Conservation (phyloP, 306 rosid genomes). For the Psophocarpus tetragonolobus region DNA sequence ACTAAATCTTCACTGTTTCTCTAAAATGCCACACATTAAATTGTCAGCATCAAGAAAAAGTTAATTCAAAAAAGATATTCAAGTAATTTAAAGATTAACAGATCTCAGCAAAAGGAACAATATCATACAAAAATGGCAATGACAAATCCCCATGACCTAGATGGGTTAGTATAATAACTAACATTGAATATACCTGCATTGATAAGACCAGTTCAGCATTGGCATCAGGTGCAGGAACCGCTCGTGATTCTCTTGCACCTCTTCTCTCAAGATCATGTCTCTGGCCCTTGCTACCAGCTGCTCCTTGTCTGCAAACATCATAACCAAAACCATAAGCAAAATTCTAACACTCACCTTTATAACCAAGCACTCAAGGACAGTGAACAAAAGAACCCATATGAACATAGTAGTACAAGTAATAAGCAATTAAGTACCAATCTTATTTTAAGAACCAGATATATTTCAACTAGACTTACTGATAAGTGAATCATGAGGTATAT, state of each 20-base stretch:
- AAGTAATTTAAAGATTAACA: neutral
- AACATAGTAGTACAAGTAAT: neutral
- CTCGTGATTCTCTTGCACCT: slow-evolving; percentile 83
- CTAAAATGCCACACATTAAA: slow-evolving; percentile 4
- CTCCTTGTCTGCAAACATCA: slow-evolving; percentile 75
- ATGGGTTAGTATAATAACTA: neutral
- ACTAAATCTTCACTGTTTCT: neutral
- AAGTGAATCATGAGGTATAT: slow-evolving; percentile 1
- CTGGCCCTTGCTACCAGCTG: slow-evolving; percentile 79
- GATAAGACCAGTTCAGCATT: slow-evolving; percentile 92
- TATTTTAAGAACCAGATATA: slow-evolving; percentile 6
- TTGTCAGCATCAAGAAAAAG: neutral
- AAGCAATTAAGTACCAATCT: slow-evolving; percentile 3
- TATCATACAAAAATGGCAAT: neutral
- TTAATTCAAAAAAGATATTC: neutral
- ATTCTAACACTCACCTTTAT: slow-evolving; percentile 11
- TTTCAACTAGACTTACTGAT: neutral
- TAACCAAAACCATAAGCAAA: slow-evolving; percentile 23
- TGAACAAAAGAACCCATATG: neutral
- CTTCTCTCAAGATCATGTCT: slow-evolving; percentile 76
- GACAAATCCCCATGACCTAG: neutral
- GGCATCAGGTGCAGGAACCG: slow-evolving; percentile 98
- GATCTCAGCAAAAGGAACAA: neutral
- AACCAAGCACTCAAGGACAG: neutral
- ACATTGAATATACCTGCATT: slow-evolving; percentile 75